Conservation (phyloP, 2,329 filamentous ascomycete species). For the Onygenales sp. region DNA sequence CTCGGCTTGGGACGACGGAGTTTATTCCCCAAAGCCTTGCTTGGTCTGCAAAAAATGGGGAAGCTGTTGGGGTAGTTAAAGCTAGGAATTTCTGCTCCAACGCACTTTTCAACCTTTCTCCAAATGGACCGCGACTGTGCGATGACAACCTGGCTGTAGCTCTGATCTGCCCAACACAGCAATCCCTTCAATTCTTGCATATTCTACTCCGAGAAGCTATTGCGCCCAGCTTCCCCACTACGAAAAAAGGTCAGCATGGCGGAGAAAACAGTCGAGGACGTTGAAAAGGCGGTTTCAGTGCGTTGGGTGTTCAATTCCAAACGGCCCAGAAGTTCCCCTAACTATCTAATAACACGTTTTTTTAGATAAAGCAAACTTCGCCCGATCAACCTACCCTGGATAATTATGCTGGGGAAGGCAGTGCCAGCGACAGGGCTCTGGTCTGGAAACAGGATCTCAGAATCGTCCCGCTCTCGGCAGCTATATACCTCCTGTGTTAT, state of each 20-base stretch:
- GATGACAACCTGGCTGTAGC: too few relatives aligned
- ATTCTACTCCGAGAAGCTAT: not conserved
- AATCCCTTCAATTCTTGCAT: not conserved
- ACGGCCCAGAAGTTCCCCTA: not conserved
- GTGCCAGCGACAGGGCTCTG: slow-evolving; percentile 21
- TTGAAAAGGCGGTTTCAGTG: not conserved
- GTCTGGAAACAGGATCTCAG: slow-evolving; percentile 52
- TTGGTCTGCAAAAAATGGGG: too few relatives aligned
- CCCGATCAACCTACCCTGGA: not conserved
- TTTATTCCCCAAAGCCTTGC: too few relatives aligned
- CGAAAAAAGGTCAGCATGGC: not conserved
- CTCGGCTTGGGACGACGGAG: too few relatives aligned
- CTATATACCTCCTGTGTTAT: slow-evolving; percentile 59
- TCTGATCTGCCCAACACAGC: not conserved
- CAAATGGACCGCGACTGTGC: too few relatives aligned
- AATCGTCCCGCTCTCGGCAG: slow-evolving; percentile 54
- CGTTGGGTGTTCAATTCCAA: not conserved
- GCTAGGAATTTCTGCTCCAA: too few relatives aligned
- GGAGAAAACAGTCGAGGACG: not conserved
- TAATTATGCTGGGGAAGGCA: not conserved
- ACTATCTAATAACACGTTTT: not conserved
- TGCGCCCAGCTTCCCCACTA: not conserved
- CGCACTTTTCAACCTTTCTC: too few relatives aligned
- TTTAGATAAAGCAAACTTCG: not conserved
- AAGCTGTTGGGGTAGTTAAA: too few relatives aligned